Evolutionary conservation across 208 protist species (phyloP), one percentile per base, ranked within the genome.

Genomic region (Acanthamoeba castellanii): DNA sequence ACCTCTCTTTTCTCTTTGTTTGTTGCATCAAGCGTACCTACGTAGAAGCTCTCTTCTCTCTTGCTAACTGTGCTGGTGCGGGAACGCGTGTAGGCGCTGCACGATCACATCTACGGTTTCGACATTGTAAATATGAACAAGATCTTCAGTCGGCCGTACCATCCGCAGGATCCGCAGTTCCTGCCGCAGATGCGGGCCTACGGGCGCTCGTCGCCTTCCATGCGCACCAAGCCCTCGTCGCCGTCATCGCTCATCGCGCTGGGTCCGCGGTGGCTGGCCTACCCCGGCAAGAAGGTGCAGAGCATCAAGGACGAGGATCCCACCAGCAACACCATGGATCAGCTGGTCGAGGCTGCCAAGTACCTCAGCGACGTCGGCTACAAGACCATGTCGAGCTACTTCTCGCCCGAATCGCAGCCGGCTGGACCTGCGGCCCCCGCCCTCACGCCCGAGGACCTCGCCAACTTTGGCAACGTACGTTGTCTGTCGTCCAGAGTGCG

Each of bases 61-160:
- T 42, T 45, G 5, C 34, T 84, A 55, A 45, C n/a, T 84, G 30
- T 52, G 84, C 11, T 66, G 14, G 9, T n/a, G 32, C 64, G n/a
- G 6, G 64, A 27, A 42, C 20, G 11, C 47, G 25, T 50, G 27
- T 76, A 93, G 64, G 64, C 88, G 30, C 18, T 93, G 55, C 50
- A 78, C 13, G 88, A 76, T 22, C 88, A 93, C 61, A 93, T 93
- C 32, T 93, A 93, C 50, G 55, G 88, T 1, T 93, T 93, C 47
- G 88, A 93, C 34, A 78, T 93, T 78, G 82, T 90, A 90, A 90
- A 90, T 90, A 90, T 90, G 82, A 68, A 66, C 50, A 90, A 90
- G 82, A 90, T 90, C 50, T 90, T 90, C 82, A 90, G 82, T 42
- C 27, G 57, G 34, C 47, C 37, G 57, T 90, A 90, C 25, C 34